phyloP scores from a whole-genome alignment of 768 basidiomycete genomes.

The Polyporus arcularius region DNA sequence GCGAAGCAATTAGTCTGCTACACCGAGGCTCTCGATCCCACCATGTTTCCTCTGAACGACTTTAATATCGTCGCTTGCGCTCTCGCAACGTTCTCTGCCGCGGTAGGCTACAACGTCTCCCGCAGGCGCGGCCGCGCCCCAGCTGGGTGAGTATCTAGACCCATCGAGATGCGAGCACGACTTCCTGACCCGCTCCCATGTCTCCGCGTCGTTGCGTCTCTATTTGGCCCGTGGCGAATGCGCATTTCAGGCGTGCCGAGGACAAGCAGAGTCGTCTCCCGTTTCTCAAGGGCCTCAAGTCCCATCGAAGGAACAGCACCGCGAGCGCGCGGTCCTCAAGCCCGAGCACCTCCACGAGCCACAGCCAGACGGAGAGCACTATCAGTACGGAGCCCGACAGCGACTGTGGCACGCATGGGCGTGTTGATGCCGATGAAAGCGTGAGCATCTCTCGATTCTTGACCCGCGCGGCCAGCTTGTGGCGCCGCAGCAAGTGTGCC shows the following conservation, averaged over 20 bases:
- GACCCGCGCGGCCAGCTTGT: background rate
- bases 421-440: slow-evolving; percentile 1
- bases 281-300: slow-evolving; percentile 6
- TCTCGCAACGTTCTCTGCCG: slow-evolving; percentile 29
- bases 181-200: background rate
- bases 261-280: slow-evolving; percentile 2
- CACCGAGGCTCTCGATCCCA: background rate
- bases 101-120: slow-evolving; percentile 26
- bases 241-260: background rate
- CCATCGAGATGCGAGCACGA: background rate
- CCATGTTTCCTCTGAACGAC: slow-evolving; percentile 29
- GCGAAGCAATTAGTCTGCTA: background rate
- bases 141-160: slow-evolving; percentile 7
- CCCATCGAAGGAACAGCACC: slow-evolving; percentile 12
- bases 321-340: slow-evolving; percentile 8
- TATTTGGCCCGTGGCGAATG: background rate
- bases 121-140: slow-evolving; percentile 13
- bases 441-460: slow-evolving; percentile 10
- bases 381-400: background rate
- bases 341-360: background rate
- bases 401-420: slow-evolving; percentile 4
- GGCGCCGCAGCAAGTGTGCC: background rate
- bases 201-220: background rate
- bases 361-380: slow-evolving; percentile 2
- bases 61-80: slow-evolving; percentile 30